Base-by-base conservation (phyloP, 2,329 filamentous ascomycete species). In the Aspergillus viridinutans region DNA sequence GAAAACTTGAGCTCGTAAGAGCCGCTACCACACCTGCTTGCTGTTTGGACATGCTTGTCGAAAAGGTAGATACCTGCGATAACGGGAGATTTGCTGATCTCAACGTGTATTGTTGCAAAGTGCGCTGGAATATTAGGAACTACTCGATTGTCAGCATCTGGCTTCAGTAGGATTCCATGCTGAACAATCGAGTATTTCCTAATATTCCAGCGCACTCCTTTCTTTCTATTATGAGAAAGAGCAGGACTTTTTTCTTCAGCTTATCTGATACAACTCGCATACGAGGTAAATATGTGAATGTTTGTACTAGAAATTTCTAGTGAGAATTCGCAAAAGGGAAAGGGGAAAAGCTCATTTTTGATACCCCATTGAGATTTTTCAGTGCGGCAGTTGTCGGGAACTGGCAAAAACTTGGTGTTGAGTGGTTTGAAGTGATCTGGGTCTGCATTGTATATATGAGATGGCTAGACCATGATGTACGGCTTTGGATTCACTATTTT, bases 1-100 rank as follows among this genome's bases (percentile, higher is more conserved):
- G 78, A 76, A 62, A 63, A 64, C 58, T 64, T 58, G 53, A 54
- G 56, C 38, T 57, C 47, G 58, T 67, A 60, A 52, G 59, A 62
- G 14, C 14, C 28, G 52, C 64, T 5, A 8, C 21, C 40, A 12
- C 6, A 23, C 10, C 23, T 47, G 21, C 23, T 12, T 47, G 21
- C 9, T 26, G 14, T 43, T 43, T 21, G 3, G 38, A 12, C 12
- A 10, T 25, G 12, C 43, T 21, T 20, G 40, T 23, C 40, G 21
- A 23, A 12, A 12, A 12, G 10, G 40, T 43, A 43, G 21, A 10
- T 12, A 43, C n/a, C 40, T 21, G 40, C 43, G 23, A 47, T 23
- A 14, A 47, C 12, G 21, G 40, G 40, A 21, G 40, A 43, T 43
- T 1, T 43, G 20, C 17, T 17, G 21, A 12, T 20, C 4, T 43